Evolutionary conservation across 2,329 filamentous ascomycete species (phyloP), one percentile per base, ranked within the genome.

Genomic region (Exophiala bonariae): DNA sequence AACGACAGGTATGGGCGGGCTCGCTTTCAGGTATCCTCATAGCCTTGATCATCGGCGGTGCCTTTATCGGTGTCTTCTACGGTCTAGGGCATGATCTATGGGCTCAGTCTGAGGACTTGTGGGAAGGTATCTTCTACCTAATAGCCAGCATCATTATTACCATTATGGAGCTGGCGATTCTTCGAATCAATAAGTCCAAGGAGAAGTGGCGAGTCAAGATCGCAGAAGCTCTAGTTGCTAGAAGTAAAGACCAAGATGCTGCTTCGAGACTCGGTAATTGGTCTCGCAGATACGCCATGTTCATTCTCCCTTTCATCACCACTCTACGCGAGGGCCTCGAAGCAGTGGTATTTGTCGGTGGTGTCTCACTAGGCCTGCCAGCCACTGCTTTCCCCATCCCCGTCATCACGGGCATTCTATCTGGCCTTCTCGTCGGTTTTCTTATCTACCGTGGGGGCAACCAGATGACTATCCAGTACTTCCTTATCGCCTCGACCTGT

Each of bases 181-280:
- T 95, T 5, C 84, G 89, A 19, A 79, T 95, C 47, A 86, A 83
- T 51, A 93, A 92, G 68, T 79, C 93, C 66, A 86, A 90, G 64
- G 83, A 86, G 53, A 93, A 93, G 68, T 95, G 89, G 89, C 80
- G 82, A 16, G 73, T 85, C 59, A 93, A 93, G 79, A 80, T 95
- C 20, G 80, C 84, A 16, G 80, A 80, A 59, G 81, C 86, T 2
- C 68, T 93, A 20, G 81, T 87, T 55, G 63, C 75, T 6, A 72
- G 77, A 10, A 72, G 78, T 10, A 69, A 70, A 19, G 61, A 66
- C 23, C 63, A 63, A 13, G 28, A 32, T 62, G 61, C 19, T 61
- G 64, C 11, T 38, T n/a, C n/a, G n/a, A n/a, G 42, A 22, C 3
- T 68, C 89, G 49, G 49, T 19, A 39, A 36, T 45, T 87, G 80